phyloP scores from a whole-genome alignment of 441 rosid species.

The Gossypium lobatum region DNA sequence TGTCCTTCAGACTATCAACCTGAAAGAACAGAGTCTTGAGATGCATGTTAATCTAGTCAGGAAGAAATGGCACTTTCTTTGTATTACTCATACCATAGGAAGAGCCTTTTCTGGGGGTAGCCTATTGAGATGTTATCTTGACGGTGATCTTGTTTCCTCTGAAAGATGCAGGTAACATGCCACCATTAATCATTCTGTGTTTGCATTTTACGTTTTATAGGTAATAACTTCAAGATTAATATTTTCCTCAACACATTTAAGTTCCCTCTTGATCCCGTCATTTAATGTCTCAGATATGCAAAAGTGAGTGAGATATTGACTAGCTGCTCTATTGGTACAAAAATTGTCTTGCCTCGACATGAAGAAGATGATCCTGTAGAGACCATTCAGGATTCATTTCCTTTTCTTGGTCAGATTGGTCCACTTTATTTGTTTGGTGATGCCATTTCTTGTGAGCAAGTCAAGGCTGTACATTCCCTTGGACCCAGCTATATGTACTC shows the following conservation, averaged over 20 bases:
- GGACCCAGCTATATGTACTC: slow-evolving; percentile 99
- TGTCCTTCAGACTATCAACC: slow-evolving; percentile 63
- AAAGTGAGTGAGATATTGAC: slow-evolving; percentile 82
- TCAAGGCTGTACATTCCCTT: slow-evolving; percentile 70
- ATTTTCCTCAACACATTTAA: not conserved
- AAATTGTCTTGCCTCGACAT: slow-evolving; percentile 43
- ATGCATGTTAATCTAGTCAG: slow-evolving; percentile 56
- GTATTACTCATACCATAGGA: slow-evolving; percentile 89
- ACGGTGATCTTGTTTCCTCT: slow-evolving; percentile 86
- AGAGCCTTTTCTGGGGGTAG: slow-evolving; percentile 99
- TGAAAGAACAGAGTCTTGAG: slow-evolving; percentile 70
- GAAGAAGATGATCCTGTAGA: slow-evolving; percentile 54
- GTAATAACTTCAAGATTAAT: not conserved
- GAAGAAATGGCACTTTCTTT: slow-evolving; percentile 95
- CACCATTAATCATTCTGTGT: slow-evolving; percentile 6
- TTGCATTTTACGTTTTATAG: slow-evolving; percentile 2
- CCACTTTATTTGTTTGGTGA: slow-evolving; percentile 89
- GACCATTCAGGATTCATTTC: slow-evolving; percentile 40
- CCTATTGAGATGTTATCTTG: slow-evolving; percentile 75
- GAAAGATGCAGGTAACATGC: slow-evolving; percentile 91
- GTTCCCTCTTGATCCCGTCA: slow-evolving; percentile 17
- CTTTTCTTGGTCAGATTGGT: slow-evolving; percentile 96
- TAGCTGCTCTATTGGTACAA: slow-evolving; percentile 77
- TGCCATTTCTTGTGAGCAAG: slow-evolving; percentile 84
- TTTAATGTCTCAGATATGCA: slow-evolving; percentile 65